Base-by-base conservation (phyloP, 495 filamentous ascomycete species). In the Jackrogersella minutella region DNA sequence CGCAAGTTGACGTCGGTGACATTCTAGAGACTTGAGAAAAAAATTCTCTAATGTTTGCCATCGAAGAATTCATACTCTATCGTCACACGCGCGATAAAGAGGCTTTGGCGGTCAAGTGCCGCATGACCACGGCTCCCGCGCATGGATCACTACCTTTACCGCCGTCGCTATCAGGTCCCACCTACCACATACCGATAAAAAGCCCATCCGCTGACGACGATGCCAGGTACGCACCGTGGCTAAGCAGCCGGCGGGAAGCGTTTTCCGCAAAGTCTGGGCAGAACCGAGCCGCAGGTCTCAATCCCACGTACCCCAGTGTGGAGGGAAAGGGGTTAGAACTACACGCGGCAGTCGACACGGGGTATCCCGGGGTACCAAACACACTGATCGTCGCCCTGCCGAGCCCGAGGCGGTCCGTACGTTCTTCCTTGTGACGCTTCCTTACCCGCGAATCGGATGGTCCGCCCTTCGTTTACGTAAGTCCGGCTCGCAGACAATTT, bases 361-460 rank as follows among this genome's bases (percentile, higher is more conserved):
- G 62, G 46, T 28, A 21, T 65, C 44, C 62, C 55, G 62, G 63
- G 56, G 50, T 28, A n/a, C n/a, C n/a, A n/a, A n/a, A 50, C 47
- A 30, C 61, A 39, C 56, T 49, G 63, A 41, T 51, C 21, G 41
- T 60, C 55, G 19, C 61, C 66, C 57, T 69, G 66, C 66, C 66
- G 66, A 69, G 61, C 56, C 66, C 66, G 66, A 69, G 57, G 59
- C 66, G 66, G 66, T 19, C 66, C 60, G 60, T 69, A 58, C 31
- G 16, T 50, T 33, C 39, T 39, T 55, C 39, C 47, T 60, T n/a
- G n/a, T n/a, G n/a, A 39, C 21, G 22, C 30, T 16, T 51, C 37
- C 31, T 41, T 7, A 26, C 34, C 30, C 19, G 51, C 66, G 57
- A 69, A 69, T 69, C 56, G 66, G 66, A 69, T 61, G 55, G 50